Evolutionary conservation across 2,329 filamentous ascomycete species (phyloP).

Genomic region (Thyridium curvatum): DNA sequence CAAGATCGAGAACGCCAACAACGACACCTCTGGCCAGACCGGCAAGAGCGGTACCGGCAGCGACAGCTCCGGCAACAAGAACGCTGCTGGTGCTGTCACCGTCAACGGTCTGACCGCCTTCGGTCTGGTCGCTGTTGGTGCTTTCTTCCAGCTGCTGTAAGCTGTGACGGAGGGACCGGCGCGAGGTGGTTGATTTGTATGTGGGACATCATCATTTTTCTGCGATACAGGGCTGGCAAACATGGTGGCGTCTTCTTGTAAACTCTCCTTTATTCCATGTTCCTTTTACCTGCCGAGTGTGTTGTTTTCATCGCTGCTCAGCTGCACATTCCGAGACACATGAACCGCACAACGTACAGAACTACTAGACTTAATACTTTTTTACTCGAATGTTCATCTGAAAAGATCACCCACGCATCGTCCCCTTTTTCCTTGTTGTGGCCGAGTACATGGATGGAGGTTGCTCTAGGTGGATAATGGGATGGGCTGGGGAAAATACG

Average conservation of each 20-base stretch:
- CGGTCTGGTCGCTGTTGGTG: conserved; percentile 38
- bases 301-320: neutral
- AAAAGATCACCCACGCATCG: too few relatives aligned
- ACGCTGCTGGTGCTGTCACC: conserved; percentile 35
- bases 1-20: conserved; percentile 46
- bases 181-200: conserved; percentile 4
- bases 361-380: conserved; percentile 11
- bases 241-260: too few relatives aligned
- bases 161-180: conserved; percentile 7
- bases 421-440: too few relatives aligned
- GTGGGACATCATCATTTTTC: neutral
- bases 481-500: too few relatives aligned
- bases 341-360: conserved; percentile 7
- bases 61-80: conserved; percentile 12
- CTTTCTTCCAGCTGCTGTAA: conserved; percentile 48
- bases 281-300: conserved; percentile 4
- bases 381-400: neutral
- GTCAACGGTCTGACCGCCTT: conserved; percentile 41
- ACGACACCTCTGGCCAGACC: conserved; percentile 30
- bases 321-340: neutral
- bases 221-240: too few relatives aligned
- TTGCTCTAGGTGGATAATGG: too few relatives aligned
- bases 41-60: conserved; percentile 21
- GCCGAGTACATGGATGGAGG: too few relatives aligned
- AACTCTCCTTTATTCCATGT: too few relatives aligned